Conservation (phyloP, 169 alveolate species). For the Toxoplasma gondii region DNA sequence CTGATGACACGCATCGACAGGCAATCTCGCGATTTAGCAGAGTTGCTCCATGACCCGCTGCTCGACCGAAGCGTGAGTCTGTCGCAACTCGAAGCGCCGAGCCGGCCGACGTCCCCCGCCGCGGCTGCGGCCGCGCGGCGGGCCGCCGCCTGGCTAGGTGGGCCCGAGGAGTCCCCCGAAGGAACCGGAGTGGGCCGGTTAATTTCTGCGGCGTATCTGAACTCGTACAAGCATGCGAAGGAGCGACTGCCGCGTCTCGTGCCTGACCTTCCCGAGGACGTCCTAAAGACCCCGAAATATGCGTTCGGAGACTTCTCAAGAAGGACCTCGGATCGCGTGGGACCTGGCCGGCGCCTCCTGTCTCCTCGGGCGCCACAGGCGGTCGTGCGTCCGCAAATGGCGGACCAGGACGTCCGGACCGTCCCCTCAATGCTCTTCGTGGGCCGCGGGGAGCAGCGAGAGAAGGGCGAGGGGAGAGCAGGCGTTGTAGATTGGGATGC, state of each 20-base stretch:
- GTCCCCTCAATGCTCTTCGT: not conserved
- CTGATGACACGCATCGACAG: not conserved
- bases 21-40: not conserved
- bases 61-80: not conserved
- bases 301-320: not conserved
- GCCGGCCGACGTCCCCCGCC: not conserved
- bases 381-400: not conserved
- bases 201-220: not conserved
- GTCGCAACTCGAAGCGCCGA: not conserved
- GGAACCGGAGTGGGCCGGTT: not conserved
- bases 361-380: not conserved
- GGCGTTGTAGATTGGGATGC: not conserved
- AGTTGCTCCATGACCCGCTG: not conserved
- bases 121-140: not conserved
- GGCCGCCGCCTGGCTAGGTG: not conserved
- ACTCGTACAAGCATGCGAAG: not conserved
- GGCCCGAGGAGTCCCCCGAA: not conserved
- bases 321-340: not conserved
- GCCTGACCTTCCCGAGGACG: not conserved
- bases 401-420: not conserved
- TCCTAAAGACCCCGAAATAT: not conserved
- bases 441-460: not conserved
- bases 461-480: not conserved
- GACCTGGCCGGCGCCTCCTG: not conserved
- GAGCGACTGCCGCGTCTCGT: not conserved